A percentile compares a stretch with the other conserved stretches of the same genome.
These are phyloP conservation scores for Wickerhamiella australiensis DNA, from an alignment of 805 yeast species.

Conservation along the genomic window DNA sequence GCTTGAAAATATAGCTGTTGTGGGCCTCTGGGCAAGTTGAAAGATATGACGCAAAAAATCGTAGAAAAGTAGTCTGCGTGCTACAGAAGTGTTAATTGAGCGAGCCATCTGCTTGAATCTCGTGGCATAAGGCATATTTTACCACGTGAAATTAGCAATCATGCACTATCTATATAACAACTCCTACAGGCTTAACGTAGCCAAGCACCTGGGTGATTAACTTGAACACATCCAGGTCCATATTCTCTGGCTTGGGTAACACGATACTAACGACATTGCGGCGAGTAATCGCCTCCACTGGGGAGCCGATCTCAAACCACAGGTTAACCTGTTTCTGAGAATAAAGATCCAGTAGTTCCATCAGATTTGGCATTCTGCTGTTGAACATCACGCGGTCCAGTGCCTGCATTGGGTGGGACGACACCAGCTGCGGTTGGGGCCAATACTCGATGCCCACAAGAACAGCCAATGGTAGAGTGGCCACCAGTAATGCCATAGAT, in stretches of 20 bases:
- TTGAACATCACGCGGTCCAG: not conserved
- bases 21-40: too few species aligned
- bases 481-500: not conserved
- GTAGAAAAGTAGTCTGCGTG: too few species aligned
- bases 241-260: not conserved
- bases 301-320: not conserved
- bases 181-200: not conserved
- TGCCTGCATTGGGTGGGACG: not conserved
- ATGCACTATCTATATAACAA: not conserved
- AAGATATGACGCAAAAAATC: too few species aligned
- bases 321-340: not conserved
- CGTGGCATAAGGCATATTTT: too few species aligned
- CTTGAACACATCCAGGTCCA: not conserved
- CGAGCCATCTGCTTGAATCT: too few species aligned
- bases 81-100: too few species aligned
- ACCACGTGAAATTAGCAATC: too few species aligned
- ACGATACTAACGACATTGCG: not conserved
- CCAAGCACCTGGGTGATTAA: not conserved
- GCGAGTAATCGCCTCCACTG: not conserved
- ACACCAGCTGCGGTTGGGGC: not conserved
- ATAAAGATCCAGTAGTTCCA: not conserved
- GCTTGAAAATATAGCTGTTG: too few species aligned
- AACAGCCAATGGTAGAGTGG: not conserved
- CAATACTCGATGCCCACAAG: not conserved
- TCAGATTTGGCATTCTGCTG: not conserved